A percentile compares a stretch with the other conserved stretches of the same genome.
phyloP scores from a whole-genome alignment of 257 asterid genomes.

The Forsythia viridissima region DNA sequence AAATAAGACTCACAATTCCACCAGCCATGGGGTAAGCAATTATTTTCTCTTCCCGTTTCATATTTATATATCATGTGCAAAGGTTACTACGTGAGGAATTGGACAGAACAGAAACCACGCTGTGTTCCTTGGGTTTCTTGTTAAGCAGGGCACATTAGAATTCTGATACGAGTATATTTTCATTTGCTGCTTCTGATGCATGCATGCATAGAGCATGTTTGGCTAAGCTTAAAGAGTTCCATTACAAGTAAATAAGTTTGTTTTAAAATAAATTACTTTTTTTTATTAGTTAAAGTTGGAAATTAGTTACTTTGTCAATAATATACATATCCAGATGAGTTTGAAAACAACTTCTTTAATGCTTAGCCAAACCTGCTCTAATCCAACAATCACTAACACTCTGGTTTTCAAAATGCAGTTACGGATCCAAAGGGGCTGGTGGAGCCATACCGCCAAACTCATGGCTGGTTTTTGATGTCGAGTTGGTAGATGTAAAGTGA shows the following conservation, averaged over 20 bases:
- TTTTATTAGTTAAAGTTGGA: not conserved
- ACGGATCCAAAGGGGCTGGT: conserved; percentile 66
- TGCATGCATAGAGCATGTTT: not conserved
- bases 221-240: no score
- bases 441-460: conserved; percentile 75
- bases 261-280: no score
- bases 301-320: no score
- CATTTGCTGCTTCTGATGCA: not conserved
- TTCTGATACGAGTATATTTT: no score
- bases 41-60: not conserved
- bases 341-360: no score
- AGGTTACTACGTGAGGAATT: not conserved
- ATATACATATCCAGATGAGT: no score
- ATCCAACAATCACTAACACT: not conserved
- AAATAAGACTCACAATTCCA: conserved; percentile 87
- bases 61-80: not conserved
- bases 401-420: conserved; percentile 48
- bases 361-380: not conserved
- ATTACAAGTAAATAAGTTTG: no score
- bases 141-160: not conserved
- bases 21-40: conserved; percentile 90
- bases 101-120: not conserved
- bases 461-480: conserved; percentile 87
- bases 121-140: not conserved
- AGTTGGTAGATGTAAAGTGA: conserved; percentile 68